Conservation (phyloP, 179 eudicot species). For the Beta corolliflora region DNA sequence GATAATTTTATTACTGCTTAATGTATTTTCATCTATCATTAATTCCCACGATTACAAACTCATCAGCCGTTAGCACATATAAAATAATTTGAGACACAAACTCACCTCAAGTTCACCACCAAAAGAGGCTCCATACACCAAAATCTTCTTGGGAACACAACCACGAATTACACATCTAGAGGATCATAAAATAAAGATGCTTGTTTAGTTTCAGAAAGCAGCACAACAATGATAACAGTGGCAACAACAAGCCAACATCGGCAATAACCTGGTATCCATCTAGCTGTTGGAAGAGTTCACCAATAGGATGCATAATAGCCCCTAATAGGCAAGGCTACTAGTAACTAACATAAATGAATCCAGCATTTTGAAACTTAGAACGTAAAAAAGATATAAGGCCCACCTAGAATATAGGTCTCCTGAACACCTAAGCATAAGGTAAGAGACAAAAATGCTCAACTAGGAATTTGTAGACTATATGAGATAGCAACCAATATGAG, state of each 20-base stretch:
- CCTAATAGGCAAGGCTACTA: not conserved
- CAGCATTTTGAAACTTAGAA: not conserved
- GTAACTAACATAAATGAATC: not conserved
- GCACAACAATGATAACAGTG: not conserved
- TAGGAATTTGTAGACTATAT: not conserved
- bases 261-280: not conserved
- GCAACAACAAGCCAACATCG: not conserved
- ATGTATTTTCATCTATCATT: not conserved
- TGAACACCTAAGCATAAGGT: not conserved
- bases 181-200: not conserved
- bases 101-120: constrained; percentile 93
- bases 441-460: not conserved
- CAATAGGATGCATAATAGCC: not conserved
- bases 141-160: constrained; percentile 97
- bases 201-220: not conserved
- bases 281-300: not conserved
- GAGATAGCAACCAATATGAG: not conserved
- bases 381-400: not conserved
- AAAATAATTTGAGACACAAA: not conserved
- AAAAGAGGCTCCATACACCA: constrained; percentile 90
- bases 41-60: not conserved
- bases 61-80: not conserved
- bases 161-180: constrained; percentile 95
- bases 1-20: not conserved
- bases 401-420: not conserved